These are phyloP conservation scores for Fraxinus xanthoxyloides DNA, from an alignment of 305 asterid species.

Conservation along the genomic window DNA sequence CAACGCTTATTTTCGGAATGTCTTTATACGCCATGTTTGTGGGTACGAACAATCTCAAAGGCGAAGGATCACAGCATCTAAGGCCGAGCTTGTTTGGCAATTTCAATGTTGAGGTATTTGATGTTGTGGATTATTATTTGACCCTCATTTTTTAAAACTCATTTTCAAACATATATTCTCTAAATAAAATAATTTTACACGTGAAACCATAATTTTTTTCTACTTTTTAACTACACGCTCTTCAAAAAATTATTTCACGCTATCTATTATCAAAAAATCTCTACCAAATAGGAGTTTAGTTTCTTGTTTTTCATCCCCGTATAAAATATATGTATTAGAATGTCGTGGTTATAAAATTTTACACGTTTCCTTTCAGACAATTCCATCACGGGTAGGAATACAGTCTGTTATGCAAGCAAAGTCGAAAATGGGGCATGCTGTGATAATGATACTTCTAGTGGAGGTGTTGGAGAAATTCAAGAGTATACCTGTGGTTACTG, in stretches of 20 bases:
- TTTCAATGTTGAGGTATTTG: constrained; percentile 37
- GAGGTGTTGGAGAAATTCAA: constrained; percentile 76
- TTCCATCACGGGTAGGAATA: constrained; percentile 50
- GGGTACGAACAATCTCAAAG: constrained; percentile 33
- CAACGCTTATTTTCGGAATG: constrained; percentile 73
- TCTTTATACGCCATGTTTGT: constrained; percentile 67
- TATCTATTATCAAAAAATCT: not conserved
- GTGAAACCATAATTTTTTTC: not conserved
- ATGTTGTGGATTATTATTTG: not conserved
- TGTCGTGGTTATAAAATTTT: not conserved
- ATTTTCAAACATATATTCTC: too few species aligned
- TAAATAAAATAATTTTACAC: too few species aligned
- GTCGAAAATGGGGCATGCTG: constrained; percentile 75
- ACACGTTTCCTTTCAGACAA: constrained; percentile 31
- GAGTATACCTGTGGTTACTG: constrained; percentile 51
- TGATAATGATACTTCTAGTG: constrained; percentile 74
- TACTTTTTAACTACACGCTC: not conserved
- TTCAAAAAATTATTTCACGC: not conserved
- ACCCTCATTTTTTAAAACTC: not conserved
- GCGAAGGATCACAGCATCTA: constrained; percentile 21
- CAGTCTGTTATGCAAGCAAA: constrained; percentile 66
- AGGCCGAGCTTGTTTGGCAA: constrained; percentile 21
- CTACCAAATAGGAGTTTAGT: not conserved
- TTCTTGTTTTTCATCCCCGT: not conserved
- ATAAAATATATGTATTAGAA: not conserved